Evolutionary conservation across 139 green algal species (phyloP).

Genomic region (Edaphochlamys debaryana): DNA sequence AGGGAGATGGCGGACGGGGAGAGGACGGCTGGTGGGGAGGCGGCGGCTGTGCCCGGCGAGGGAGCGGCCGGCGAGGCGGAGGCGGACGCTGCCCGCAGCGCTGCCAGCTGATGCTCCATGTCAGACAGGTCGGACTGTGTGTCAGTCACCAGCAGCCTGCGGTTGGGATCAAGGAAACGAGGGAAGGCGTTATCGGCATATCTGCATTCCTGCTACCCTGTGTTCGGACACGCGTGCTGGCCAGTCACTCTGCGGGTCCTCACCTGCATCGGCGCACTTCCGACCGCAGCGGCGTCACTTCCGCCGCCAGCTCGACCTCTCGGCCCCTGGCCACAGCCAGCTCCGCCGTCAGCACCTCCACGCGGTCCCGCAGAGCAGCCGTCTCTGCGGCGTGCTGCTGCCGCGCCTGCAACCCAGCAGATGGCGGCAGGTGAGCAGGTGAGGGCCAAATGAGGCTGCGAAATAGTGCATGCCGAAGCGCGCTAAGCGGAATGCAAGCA

Average conservation of each 20-base stretch:
- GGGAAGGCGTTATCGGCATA: neutral
- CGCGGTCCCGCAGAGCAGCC: neutral
- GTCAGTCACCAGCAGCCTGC: neutral
- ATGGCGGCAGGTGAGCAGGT: too few species aligned
- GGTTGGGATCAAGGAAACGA: neutral
- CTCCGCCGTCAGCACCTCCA: neutral
- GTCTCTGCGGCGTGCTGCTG: neutral
- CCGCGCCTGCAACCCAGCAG: constrained; percentile 18
- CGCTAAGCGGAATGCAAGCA: too few species aligned
- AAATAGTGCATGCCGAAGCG: too few species aligned
- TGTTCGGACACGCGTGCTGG: too few species aligned
- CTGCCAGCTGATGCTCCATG: neutral
- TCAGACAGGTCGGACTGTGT: neutral
- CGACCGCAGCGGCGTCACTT: neutral
- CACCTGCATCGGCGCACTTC: neutral
- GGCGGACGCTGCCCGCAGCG: too few species aligned
- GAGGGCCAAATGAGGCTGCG: too few species aligned
- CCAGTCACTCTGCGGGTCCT: too few species aligned
- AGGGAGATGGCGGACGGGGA: too few species aligned
- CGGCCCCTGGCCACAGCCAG: neutral
- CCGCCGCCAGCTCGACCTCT: neutral
- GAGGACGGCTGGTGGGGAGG: neutral
- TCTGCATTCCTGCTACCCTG: too few species aligned
- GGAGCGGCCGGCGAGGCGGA: neutral
- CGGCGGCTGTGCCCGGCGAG: neutral